Evolutionary conservation across 306 rosid species (phyloP).

Genomic region (Casuarina cunninghamiana): DNA sequence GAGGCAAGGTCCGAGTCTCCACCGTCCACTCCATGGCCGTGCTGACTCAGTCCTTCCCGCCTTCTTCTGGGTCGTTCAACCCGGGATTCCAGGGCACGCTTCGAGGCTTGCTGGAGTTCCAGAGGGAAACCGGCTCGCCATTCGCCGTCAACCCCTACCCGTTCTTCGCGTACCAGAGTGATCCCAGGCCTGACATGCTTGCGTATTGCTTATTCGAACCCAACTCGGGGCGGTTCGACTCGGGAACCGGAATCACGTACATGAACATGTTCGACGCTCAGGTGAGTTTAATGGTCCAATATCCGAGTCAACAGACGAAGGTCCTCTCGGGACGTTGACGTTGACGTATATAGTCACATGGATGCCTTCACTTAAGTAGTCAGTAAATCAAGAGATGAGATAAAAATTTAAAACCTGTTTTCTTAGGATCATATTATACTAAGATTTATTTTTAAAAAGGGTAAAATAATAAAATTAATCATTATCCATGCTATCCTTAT

Average conservation of each 20-base stretch:
- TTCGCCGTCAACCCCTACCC: constrained; percentile 85
- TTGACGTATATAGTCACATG: too few relatives aligned
- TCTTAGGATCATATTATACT: too few relatives aligned
- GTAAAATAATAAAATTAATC: too few relatives aligned
- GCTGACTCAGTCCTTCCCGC: constrained; percentile 72
- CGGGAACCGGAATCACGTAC: too few relatives aligned
- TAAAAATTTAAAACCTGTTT: too few relatives aligned
- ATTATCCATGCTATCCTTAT: too few relatives aligned
- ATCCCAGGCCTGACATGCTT: constrained; percentile 76
- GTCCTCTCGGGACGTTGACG: too few relatives aligned
- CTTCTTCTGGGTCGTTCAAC: constrained; percentile 69
- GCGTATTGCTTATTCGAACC: constrained; percentile 64
- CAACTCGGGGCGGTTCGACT: too few relatives aligned
- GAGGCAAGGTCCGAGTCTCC: constrained; percentile 68
- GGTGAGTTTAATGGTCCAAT: constrained; percentile 30
- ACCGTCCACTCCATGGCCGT: constrained; percentile 85
- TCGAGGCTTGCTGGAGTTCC: constrained; percentile 48
- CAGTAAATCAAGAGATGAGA: too few relatives aligned
- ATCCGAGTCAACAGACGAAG: too few relatives aligned
- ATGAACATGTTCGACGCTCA: constrained; percentile 14
- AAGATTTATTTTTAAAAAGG: too few relatives aligned
- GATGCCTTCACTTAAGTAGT: too few relatives aligned
- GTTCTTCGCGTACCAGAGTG: constrained; percentile 77
- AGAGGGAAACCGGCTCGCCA: constrained; percentile 61
- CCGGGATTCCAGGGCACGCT: constrained; percentile 42